These are phyloP conservation scores for Trametes coccinea DNA, from an alignment of 768 basidiomycete species.

Conservation along the genomic window DNA sequence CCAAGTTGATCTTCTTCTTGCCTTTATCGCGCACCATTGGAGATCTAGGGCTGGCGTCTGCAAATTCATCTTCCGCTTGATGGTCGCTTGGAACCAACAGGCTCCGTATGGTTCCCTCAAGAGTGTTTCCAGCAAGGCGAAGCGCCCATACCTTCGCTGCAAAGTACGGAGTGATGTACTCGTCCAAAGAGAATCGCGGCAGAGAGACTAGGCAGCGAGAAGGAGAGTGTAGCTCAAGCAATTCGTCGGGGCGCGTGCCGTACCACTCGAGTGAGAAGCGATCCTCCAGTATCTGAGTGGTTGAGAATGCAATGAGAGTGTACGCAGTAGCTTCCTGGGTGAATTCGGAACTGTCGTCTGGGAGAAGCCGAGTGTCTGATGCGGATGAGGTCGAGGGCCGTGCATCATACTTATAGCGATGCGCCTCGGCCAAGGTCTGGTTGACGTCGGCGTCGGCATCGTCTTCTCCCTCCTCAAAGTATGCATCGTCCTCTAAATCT, in stretches of 20 bases:
- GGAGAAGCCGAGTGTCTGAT: constrained; percentile 46
- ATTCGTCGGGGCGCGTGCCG: constrained; percentile 57
- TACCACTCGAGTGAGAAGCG: constrained; percentile 60
- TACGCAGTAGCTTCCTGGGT: constrained; percentile 61
- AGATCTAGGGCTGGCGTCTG: constrained; percentile 5
- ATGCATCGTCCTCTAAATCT: constrained; percentile 27
- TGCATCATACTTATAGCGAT: constrained; percentile 25
- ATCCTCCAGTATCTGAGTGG: constrained; percentile 71
- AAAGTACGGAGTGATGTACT: constrained; percentile 61
- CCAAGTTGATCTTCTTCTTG: constrained; percentile 39
- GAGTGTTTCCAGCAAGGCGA: constrained; percentile 40
- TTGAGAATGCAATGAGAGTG: constrained; percentile 63
- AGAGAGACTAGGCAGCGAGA: constrained; percentile 40
- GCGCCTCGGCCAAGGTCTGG: constrained; percentile 14
- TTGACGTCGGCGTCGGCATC: constrained; percentile 30
- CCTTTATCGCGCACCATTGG: constrained; percentile 11
- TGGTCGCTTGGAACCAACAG: constrained; percentile 2
- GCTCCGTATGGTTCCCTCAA: constrained; percentile 14
- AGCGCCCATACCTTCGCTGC: constrained; percentile 54
- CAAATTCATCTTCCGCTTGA: constrained; percentile 6
- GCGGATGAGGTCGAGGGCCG: constrained; percentile 17
- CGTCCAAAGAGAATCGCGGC: constrained; percentile 39
- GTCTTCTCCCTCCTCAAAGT: constrained; percentile 36
- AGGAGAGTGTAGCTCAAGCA: constrained; percentile 65
- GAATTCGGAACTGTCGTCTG: constrained; percentile 66